Conservation (phyloP, 345 rosid species). For the Theobroma cacao region DNA sequence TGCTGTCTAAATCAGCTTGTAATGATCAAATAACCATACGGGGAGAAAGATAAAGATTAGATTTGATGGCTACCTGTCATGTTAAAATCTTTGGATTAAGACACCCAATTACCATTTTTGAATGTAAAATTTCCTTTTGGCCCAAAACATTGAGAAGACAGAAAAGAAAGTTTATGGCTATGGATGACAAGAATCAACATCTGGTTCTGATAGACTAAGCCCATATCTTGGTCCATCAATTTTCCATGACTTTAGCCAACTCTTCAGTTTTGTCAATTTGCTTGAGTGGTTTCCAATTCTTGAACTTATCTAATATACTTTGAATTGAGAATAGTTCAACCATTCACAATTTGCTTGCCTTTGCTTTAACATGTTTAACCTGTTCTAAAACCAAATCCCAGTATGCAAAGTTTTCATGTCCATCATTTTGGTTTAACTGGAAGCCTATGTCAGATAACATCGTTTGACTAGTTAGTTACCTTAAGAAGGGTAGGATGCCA, state of each 20-base stretch:
- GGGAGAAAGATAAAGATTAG: no score
- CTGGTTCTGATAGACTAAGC: no score
- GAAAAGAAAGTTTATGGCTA: background rate
- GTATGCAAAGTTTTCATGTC: background rate
- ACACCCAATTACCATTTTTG: background rate
- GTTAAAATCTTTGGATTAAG: background rate
- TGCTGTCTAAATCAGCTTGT: background rate
- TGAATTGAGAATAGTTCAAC: background rate
- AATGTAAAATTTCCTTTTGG: background rate
- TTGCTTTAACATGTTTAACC: background rate
- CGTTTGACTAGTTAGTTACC: background rate
- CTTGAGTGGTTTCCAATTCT: background rate
- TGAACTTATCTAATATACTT: background rate
- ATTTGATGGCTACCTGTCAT: background rate
- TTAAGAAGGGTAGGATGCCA: background rate
- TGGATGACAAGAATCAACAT: background rate
- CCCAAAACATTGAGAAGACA: background rate
- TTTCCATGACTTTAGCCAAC: background rate
- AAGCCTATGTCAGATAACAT: background rate
- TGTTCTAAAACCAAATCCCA: background rate
- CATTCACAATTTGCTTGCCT: background rate
- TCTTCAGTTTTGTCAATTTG: background rate
- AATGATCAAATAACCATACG: background rate
- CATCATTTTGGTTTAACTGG: background rate
- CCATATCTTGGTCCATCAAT: no score